A percentile compares a stretch with the other conserved stretches of the same genome.
Conservation (phyloP, 2,329 filamentous ascomycete species). For the Ceratocystis alfenasii region DNA sequence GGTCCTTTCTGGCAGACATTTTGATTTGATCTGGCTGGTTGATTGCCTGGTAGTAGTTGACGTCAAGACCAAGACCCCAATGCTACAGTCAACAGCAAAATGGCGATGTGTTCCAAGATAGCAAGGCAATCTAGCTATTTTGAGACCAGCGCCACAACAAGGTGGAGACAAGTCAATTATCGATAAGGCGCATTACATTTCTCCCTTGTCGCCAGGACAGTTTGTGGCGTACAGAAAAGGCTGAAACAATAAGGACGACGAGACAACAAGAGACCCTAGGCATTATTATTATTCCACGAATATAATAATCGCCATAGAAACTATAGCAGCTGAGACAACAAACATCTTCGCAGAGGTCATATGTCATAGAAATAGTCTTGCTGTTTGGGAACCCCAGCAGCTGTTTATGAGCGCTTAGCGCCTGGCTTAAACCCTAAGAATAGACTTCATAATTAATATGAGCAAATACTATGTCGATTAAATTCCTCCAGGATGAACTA, state of each 20-base stretch:
- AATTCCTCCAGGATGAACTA: not conserved
- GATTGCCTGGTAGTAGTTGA: not conserved
- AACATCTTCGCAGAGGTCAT: no score
- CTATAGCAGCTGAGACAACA: no score
- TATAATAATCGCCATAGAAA: no score
- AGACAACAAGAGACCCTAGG: not conserved
- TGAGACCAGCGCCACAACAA: not conserved
- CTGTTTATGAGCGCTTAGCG: not conserved
- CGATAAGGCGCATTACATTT: not conserved
- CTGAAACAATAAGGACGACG: not conserved
- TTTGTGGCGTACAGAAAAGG: not conserved
- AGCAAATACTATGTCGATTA: not conserved
- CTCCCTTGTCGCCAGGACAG: not conserved
- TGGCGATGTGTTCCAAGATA: slow-evolving; percentile 10
- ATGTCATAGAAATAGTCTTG: no score
- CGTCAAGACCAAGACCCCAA: not conserved
- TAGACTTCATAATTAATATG: not conserved
- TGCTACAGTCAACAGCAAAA: not conserved
- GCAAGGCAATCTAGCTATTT: not conserved
- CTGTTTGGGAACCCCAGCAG: not conserved
- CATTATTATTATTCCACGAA: not conserved
- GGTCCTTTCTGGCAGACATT: slow-evolving; percentile 63
- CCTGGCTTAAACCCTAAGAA: not conserved
- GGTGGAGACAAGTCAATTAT: not conserved
- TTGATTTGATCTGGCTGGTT: slow-evolving; percentile 13